These are phyloP conservation scores for Elymus sibiricus DNA, from an alignment of 176 grass and related monocot genomes.

Conservation along the genomic window DNA sequence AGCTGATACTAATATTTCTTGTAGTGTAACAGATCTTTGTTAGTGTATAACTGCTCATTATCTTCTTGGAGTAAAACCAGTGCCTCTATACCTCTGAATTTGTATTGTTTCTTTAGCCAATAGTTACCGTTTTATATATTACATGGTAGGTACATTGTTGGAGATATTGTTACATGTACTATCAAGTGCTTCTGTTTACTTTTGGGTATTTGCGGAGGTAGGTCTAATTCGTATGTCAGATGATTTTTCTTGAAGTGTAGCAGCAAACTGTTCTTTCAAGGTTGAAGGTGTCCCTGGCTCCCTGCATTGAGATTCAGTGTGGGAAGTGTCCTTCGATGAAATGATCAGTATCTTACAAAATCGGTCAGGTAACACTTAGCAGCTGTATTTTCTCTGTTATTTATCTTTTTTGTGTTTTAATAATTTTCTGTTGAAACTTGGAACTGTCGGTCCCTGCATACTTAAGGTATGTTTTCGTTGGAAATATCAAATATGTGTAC, in stretches of 20 bases:
- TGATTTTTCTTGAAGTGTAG: constrained; percentile 16
- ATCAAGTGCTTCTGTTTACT: constrained; percentile 70
- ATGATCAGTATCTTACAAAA: constrained; percentile 60
- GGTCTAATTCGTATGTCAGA: neutral
- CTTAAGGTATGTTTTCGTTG: no score
- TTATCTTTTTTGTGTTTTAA: no score
- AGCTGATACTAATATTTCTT: neutral
- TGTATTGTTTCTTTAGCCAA: neutral
- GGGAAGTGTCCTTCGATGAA: constrained; percentile 71
- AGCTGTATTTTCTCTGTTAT: no score
- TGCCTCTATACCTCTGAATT: neutral
- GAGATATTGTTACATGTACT: constrained; percentile 59
- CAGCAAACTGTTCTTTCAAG: constrained; percentile 42
- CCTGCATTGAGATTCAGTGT: constrained; percentile 65
- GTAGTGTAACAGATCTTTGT: neutral
- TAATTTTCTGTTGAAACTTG: no score
- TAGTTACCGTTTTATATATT: constrained; percentile 23
- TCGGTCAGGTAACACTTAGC: constrained; percentile 51
- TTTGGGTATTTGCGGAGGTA: constrained; percentile 85
- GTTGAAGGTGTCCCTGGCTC: constrained; percentile 44
- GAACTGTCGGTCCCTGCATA: no score
- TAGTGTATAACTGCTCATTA: neutral
- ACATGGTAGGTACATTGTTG: constrained; percentile 66
- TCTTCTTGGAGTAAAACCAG: neutral
- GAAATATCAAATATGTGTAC: no score